Conservation (phyloP, 2,329 filamentous ascomycete genomes). For the Paracamarosporium sp. region DNA sequence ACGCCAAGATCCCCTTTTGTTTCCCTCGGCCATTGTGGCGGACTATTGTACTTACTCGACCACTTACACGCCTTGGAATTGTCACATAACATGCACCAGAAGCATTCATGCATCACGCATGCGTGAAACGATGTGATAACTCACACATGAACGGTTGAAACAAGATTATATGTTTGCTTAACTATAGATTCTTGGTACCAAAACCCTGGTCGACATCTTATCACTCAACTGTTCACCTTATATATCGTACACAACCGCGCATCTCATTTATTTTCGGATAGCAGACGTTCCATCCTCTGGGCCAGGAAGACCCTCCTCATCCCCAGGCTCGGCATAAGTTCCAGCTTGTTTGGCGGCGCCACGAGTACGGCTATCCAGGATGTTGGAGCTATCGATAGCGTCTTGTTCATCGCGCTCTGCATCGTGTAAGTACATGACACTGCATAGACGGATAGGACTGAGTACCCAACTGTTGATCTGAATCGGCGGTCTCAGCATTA, state of each 20-base stretch:
- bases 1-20: no score
- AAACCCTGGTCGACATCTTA: no score
- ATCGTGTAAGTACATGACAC: not conserved
- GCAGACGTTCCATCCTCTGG: constrained; percentile 42
- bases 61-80: no score
- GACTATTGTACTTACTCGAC: no score
- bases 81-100: no score
- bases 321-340: constrained; percentile 58
- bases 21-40: no score
- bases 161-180: no score
- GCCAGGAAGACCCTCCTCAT: constrained; percentile 55
- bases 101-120: no score
- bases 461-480: constrained; percentile 56
- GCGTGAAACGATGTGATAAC: no score
- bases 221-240: no score
- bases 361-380: constrained; percentile 55
- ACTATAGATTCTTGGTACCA: no score
- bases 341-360: constrained; percentile 55
- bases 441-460: not conserved
- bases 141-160: no score
- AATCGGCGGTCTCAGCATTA: constrained; percentile 53
- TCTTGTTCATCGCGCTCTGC: constrained; percentile 53
- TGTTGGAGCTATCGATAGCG: constrained; percentile 57
- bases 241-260: not conserved
- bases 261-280: constrained; percentile 23